Evolutionary conservation across 164 flowering plant genomes (phyloP).

Genomic region (Vitis riparia): DNA sequence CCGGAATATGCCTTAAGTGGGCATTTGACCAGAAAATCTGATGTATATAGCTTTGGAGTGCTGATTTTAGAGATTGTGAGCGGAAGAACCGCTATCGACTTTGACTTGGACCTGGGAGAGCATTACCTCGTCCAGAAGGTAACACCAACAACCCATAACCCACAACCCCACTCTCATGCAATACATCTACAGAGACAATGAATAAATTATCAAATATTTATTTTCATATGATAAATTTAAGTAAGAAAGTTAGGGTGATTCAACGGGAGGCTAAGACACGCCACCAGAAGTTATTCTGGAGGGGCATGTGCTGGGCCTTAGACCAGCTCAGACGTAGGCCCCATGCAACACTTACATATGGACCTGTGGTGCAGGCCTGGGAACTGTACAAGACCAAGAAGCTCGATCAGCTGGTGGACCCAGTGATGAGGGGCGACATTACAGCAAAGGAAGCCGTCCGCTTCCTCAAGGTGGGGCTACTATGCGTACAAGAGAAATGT

Average conservation of each 20-base stretch:
- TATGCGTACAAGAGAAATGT: conserved; percentile 24
- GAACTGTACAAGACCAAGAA: conserved; percentile 16
- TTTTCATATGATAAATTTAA: background rate
- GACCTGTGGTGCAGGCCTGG: conserved; percentile 23
- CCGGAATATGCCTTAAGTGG: conserved; percentile 33
- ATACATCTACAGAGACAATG: background rate
- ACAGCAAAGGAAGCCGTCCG: conserved; percentile 14
- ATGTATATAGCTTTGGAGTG: conserved; percentile 31
- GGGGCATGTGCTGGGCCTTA: no score
- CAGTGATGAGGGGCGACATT: conserved; percentile 9
- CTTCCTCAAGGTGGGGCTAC: conserved; percentile 24
- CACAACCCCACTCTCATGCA: no score
- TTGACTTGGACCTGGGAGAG: conserved; percentile 19
- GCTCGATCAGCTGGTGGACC: conserved; percentile 24
- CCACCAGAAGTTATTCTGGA: no score
- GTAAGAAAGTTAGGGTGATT: background rate
- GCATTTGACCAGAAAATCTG: conserved; percentile 23
- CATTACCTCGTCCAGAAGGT: conserved; percentile 25
- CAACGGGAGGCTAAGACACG: no score
- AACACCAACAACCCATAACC: no score
- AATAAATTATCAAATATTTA: background rate
- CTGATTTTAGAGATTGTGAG: conserved; percentile 25
- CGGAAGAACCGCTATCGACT: conserved; percentile 20
- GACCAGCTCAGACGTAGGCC: no score
- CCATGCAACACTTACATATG: no score